These are phyloP conservation scores for Saitozyma sp. DNA, from an alignment of 768 basidiomycete species.

Conservation along the genomic window DNA sequence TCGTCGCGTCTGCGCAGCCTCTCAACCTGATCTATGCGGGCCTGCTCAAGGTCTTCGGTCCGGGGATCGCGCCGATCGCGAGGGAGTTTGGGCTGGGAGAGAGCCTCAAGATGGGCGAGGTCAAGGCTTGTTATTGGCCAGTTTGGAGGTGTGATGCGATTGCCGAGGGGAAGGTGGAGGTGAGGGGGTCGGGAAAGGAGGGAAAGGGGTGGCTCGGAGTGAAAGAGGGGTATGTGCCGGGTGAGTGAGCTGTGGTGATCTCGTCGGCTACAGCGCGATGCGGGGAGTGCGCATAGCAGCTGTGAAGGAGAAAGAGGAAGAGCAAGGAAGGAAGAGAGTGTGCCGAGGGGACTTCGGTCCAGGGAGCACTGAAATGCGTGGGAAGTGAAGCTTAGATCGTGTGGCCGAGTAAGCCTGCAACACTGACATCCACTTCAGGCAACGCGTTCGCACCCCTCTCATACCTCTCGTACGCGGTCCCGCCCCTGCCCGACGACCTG, in stretches of 20 bases:
- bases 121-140: conserved; percentile 49
- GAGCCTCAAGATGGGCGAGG: conserved; percentile 30
- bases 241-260: conserved; percentile 15
- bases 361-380: no score
- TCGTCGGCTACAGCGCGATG: no score
- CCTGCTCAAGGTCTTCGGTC: conserved; percentile 34
- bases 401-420: no score
- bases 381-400: no score
- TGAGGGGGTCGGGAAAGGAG: conserved; percentile 12
- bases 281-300: no score
- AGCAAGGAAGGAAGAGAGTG: no score
- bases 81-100: conserved; percentile 43
- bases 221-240: conserved; percentile 42
- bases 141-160: conserved; percentile 41
- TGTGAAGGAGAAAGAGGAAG: no score
- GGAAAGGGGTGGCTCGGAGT: conserved; percentile 35
- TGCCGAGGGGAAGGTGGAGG: conserved; percentile 23
- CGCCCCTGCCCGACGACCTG: conserved; percentile 35
- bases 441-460: conserved; percentile 48
- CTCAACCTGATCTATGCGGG: conserved; percentile 36
- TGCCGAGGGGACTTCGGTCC: no score
- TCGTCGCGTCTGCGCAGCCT: conserved; percentile 24
- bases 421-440: conserved; percentile 15
- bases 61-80: conserved; percentile 22
- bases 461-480: conserved; percentile 43